Evolutionary conservation across 2,329 filamentous ascomycete species (phyloP).

Genomic region (Huntiella bhutanensis): DNA sequence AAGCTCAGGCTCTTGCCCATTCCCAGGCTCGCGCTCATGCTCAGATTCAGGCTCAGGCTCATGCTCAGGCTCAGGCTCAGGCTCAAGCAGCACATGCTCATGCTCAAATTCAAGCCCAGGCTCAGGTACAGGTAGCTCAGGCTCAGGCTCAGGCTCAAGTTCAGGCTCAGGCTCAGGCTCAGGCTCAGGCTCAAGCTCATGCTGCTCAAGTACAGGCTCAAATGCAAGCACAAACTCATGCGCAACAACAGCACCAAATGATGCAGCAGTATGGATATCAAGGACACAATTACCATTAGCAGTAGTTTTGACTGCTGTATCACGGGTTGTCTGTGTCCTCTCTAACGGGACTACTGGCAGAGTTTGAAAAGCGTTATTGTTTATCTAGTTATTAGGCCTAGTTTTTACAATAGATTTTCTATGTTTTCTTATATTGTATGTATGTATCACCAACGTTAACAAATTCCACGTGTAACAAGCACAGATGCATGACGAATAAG

Average conservation of each 20-base stretch:
- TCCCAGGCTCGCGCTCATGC: not conserved
- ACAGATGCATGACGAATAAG: no score
- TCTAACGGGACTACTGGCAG: no score
- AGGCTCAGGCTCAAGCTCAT: slow-evolving; percentile 5
- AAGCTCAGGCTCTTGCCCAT: slow-evolving; percentile 7
- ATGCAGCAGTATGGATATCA: no score
- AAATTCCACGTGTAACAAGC: no score
- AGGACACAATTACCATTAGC: no score
- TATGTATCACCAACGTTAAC: no score
- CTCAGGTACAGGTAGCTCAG: slow-evolving; percentile 1
- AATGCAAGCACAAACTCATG: slow-evolving; percentile 11
- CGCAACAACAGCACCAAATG: not conserved
- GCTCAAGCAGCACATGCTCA: slow-evolving; percentile 17
- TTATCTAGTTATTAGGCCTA: no score
- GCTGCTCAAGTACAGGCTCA: slow-evolving; percentile 8
- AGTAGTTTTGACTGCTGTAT: no score
- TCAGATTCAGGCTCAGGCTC: not conserved
- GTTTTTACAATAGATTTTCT: no score
- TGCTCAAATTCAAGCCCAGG: slow-evolving; percentile 2
- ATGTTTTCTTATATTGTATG: no score
- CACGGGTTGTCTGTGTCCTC: no score
- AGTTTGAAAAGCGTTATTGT: no score
- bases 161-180: slow-evolving; percentile 7
- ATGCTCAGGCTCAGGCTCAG: not conserved
- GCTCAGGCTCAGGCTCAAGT: slow-evolving; percentile 3